Conservation (phyloP, 768 basidiomycete species). For the Flagelloscypha sp. region DNA sequence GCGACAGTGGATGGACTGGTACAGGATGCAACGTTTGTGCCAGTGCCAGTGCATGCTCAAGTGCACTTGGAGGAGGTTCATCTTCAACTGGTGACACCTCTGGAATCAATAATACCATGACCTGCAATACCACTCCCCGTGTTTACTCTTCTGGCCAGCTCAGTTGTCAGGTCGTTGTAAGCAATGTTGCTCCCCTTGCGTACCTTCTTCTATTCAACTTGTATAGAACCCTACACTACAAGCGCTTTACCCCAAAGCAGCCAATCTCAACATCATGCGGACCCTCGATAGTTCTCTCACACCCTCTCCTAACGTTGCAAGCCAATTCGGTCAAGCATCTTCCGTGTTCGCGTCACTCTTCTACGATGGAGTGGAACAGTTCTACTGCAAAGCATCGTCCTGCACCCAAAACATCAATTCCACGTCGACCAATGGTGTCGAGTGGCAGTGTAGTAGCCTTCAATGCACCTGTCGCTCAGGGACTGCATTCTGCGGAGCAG, state of each 20-base stretch:
- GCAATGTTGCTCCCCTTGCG: slow-evolving; percentile 20
- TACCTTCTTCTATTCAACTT: slow-evolving; percentile 2
- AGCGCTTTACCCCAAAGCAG: slow-evolving; percentile 58
- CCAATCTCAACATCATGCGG: slow-evolving; percentile 74
- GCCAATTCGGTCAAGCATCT: slow-evolving; percentile 46
- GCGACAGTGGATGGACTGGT: slow-evolving; percentile 70
- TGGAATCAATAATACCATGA: slow-evolving; percentile 54
- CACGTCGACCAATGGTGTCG: slow-evolving; percentile 29
- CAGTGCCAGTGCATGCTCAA: slow-evolving; percentile 57
- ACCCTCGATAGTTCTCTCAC: slow-evolving; percentile 63
- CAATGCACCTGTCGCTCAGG: slow-evolving; percentile 63
- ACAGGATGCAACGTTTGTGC: slow-evolving; percentile 76
- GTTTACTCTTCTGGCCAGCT: slow-evolving; percentile 78
- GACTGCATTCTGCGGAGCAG: slow-evolving; percentile 69
- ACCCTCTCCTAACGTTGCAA: slow-evolving; percentile 54
- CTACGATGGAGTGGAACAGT: slow-evolving; percentile 81
- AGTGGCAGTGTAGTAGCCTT: slow-evolving; percentile 70
- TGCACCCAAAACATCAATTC: slow-evolving; percentile 54
- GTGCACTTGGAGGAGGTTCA: slow-evolving; percentile 41
- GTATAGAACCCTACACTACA: slow-evolving; percentile 78
- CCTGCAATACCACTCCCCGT: slow-evolving; percentile 60
- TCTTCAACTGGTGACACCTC: slow-evolving; percentile 23
- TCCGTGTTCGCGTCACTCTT: slow-evolving; percentile 63
- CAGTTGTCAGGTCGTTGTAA: slow-evolving; percentile 75
- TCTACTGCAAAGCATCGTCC: slow-evolving; percentile 67